Evolutionary conservation across 805 yeast species (phyloP).

Genomic region (Nematodospora valgi): DNA sequence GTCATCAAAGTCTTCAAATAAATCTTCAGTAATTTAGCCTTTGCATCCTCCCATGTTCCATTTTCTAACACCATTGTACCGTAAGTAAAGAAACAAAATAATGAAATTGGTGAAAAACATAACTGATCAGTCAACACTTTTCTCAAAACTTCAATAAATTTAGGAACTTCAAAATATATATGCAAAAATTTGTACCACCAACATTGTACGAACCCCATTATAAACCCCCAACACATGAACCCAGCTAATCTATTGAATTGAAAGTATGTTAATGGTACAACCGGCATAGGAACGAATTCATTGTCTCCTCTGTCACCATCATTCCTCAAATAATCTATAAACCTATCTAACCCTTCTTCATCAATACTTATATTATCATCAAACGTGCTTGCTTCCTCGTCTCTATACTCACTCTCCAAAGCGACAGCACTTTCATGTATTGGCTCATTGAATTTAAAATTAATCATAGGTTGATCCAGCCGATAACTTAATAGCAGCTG

Average conservation of each 20-base stretch:
- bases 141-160: conserved; percentile 79
- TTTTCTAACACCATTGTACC: conserved; percentile 78
- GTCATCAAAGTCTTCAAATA: conserved; percentile 65
- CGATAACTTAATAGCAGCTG: conserved; percentile 53
- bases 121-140: conserved; percentile 89
- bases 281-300: conserved; percentile 2
- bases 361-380: conserved; percentile 10
- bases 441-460: conserved; percentile 14
- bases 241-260: conserved; percentile 70
- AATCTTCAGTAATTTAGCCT: conserved; percentile 59
- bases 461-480: conserved; percentile 18
- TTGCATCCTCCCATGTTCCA: conserved; percentile 63
- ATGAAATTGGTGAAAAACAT: conserved; percentile 81
- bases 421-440: background rate
- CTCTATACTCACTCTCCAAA: conserved; percentile 5
- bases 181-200: conserved; percentile 88
- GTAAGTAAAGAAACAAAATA: conserved; percentile 77
- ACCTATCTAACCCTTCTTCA: conserved; percentile 19
- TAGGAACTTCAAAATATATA: conserved; percentile 76
- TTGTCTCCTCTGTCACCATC: conserved; percentile 13
- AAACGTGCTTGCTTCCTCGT: conserved; percentile 9
- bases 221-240: conserved; percentile 83
- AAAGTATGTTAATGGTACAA: conserved; percentile 41
- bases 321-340: conserved; percentile 31
- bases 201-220: conserved; percentile 78